Percentiles rank a stretch among this genome's conserved stretches.
phyloP scores from a whole-genome alignment of 2,329 filamentous ascomycete genomes.

The Dendryphion nanum region DNA sequence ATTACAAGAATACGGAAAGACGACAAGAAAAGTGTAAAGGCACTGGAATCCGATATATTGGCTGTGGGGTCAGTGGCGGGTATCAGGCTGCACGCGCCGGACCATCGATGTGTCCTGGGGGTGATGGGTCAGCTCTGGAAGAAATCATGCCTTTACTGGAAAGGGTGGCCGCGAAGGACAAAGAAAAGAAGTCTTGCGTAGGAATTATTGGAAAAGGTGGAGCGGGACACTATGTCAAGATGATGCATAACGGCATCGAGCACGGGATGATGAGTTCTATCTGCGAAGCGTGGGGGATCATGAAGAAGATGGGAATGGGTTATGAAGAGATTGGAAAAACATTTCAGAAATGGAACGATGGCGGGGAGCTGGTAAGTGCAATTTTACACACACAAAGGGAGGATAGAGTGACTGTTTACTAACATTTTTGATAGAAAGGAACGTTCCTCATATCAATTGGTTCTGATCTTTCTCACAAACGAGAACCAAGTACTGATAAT shows the following conservation, averaged over 20 bases:
- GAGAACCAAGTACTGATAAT: slow-evolving; percentile 28
- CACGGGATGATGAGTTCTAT: slow-evolving; percentile 69
- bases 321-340: slow-evolving; percentile 61
- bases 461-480: slow-evolving; percentile 58
- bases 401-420: too few relatives aligned
- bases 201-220: slow-evolving; percentile 61
- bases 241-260: slow-evolving; percentile 74
- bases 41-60: slow-evolving; percentile 63
- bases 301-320: slow-evolving; percentile 57
- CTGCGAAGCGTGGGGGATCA: slow-evolving; percentile 64
- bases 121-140: slow-evolving; percentile 57
- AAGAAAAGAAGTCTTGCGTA: slow-evolving; percentile 59
- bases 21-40: slow-evolving; percentile 58
- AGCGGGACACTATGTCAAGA: slow-evolving; percentile 71
- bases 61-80: slow-evolving; percentile 67
- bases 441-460: slow-evolving; percentile 66
- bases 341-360: slow-evolving; percentile 60
- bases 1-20: slow-evolving; percentile 63
- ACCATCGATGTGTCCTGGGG: slow-evolving; percentile 66
- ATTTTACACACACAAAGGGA: neutral
- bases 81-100: slow-evolving; percentile 67
- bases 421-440: slow-evolving; percentile 45
- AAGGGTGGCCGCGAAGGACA: slow-evolving; percentile 62
- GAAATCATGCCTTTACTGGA: slow-evolving; percentile 61
- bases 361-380: slow-evolving; percentile 53